These are phyloP conservation scores for Physaria fendleri DNA, from an alignment of 345 rosid genomes.

Conservation along the genomic window DNA sequence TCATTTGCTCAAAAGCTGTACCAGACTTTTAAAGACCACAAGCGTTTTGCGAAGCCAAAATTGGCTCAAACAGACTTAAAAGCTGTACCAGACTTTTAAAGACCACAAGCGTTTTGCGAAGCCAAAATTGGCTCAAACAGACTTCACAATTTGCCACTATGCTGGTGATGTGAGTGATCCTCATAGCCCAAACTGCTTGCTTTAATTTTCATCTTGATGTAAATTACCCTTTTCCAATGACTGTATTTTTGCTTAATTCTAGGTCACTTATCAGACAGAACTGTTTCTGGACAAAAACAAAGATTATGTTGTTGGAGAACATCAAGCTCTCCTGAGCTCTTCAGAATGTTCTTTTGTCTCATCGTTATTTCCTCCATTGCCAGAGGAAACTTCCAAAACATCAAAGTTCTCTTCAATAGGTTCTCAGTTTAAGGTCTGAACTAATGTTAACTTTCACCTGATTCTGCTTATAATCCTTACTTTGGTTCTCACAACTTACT, in stretches of 20 bases:
- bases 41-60: slow-evolving; percentile 90
- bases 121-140: slow-evolving; percentile 86
- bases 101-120: slow-evolving; percentile 82
- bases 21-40: too few relatives aligned
- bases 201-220: slow-evolving; percentile 5
- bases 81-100: too few relatives aligned
- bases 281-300: slow-evolving; percentile 90
- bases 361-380: slow-evolving; percentile 68
- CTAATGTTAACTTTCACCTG: slow-evolving; percentile 5
- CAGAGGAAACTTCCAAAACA: slow-evolving; percentile 90
- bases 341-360: slow-evolving; percentile 81
- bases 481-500: slow-evolving; percentile 22
- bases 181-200: background rate
- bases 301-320: slow-evolving; percentile 93
- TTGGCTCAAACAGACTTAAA: slow-evolving; percentile 81
- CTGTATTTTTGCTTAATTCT: slow-evolving; percentile 14
- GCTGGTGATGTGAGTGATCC: slow-evolving; percentile 88
- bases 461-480: slow-evolving; percentile 9
- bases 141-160: slow-evolving; percentile 89
- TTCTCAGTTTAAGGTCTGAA: slow-evolving; percentile 82
- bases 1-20: too few relatives aligned
- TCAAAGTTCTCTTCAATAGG: slow-evolving; percentile 96
- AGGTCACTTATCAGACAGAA: slow-evolving; percentile 98
- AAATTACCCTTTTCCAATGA: slow-evolving; percentile 13
- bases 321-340: slow-evolving; percentile 77